These are phyloP conservation scores for Phlegmacium glaucopus DNA, from an alignment of 768 basidiomycete genomes.

Conservation along the genomic window DNA sequence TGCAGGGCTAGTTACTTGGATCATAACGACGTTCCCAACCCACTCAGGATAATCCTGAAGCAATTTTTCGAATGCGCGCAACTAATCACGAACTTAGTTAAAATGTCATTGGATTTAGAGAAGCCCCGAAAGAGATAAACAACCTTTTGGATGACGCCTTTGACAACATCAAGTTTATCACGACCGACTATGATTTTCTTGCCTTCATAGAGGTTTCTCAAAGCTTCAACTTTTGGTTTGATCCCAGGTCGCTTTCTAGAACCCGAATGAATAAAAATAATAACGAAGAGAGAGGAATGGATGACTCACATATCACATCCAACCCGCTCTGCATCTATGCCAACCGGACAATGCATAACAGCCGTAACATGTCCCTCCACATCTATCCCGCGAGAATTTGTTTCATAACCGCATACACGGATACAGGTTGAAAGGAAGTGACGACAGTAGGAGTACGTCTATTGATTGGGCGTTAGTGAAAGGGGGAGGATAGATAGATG, in stretches of 20 bases:
- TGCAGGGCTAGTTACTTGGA: conserved; percentile 93
- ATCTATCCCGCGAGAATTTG: conserved; percentile 69
- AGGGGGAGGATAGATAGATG: no score
- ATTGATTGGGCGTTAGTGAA: no score
- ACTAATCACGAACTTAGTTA: no score
- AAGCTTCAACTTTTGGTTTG: conserved; percentile 83
- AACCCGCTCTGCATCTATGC: conserved; percentile 90
- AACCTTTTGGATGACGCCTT: conserved; percentile 97
- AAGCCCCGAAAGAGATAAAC: no score
- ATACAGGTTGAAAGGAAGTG: conserved; percentile 96
- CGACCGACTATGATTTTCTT: conserved; percentile 99
- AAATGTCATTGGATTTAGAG: no score
- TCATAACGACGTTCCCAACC: conserved; percentile 85
- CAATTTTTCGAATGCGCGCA: conserved; percentile 94
- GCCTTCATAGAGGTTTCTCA: conserved; percentile 82
- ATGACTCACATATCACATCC: conserved; percentile 66
- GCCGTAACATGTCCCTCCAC: conserved; percentile 81
- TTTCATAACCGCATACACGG: conserved; percentile 94
- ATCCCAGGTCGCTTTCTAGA: conserved; percentile 67
- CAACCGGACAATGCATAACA: conserved; percentile 91
- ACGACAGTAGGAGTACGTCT: conserved; percentile 92
- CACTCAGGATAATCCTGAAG: conserved; percentile 93
- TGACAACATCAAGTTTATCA: conserved; percentile 98
- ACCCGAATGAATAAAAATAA: not conserved
- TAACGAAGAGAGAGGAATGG: not conserved